Evolutionary conservation across 2,329 filamentous ascomycete genomes (phyloP).

Genomic region (Penicillium sp.): DNA sequence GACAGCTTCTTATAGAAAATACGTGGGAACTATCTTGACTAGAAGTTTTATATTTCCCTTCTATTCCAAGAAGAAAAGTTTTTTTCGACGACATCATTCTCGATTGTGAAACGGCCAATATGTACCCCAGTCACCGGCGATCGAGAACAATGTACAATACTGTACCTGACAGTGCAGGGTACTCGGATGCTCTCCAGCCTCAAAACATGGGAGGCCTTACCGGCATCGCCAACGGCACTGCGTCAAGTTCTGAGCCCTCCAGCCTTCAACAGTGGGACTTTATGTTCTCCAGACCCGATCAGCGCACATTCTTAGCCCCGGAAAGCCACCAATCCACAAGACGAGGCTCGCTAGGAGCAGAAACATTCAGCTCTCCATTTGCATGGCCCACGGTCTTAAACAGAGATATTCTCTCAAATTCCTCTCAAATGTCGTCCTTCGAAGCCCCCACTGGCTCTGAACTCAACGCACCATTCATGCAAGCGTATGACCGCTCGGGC

Average conservation of each 20-base stretch:
- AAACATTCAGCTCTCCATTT: slow-evolving; percentile 21
- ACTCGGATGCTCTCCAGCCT: not conserved
- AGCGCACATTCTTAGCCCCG: slow-evolving; percentile 14
- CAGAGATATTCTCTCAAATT: slow-evolving; percentile 10
- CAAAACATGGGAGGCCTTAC: slow-evolving; percentile 10
- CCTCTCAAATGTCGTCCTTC: slow-evolving; percentile 6
- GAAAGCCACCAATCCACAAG: slow-evolving; percentile 14
- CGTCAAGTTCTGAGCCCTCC: slow-evolving; percentile 1
- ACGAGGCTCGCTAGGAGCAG: slow-evolving; percentile 15
- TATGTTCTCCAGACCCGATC: slow-evolving; percentile 7
- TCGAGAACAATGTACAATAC: slow-evolving; percentile 2
- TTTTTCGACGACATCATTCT: not conserved
- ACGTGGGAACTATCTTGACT: slow-evolving; percentile 10
- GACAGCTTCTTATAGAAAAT: slow-evolving; percentile 3
- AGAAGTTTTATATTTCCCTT: not conserved
- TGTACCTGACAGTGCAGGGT: slow-evolving; percentile 4
- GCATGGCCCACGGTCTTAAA: slow-evolving; percentile 22
- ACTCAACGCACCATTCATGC: slow-evolving; percentile 16
- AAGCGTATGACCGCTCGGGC: slow-evolving; percentile 13
- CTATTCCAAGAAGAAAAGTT: no score
- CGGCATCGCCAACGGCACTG: slow-evolving; percentile 11
- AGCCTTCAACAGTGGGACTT: slow-evolving; percentile 10
- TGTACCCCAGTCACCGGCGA: slow-evolving; percentile 4
- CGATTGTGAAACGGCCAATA: slow-evolving; percentile 1
- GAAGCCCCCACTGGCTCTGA: slow-evolving; percentile 5